A percentile compares a stretch with the other conserved stretches of the same genome.
Evolutionary conservation across 371 early-diverging fungal genomes (phyloP).

Genomic region (Mortierella sp.): DNA sequence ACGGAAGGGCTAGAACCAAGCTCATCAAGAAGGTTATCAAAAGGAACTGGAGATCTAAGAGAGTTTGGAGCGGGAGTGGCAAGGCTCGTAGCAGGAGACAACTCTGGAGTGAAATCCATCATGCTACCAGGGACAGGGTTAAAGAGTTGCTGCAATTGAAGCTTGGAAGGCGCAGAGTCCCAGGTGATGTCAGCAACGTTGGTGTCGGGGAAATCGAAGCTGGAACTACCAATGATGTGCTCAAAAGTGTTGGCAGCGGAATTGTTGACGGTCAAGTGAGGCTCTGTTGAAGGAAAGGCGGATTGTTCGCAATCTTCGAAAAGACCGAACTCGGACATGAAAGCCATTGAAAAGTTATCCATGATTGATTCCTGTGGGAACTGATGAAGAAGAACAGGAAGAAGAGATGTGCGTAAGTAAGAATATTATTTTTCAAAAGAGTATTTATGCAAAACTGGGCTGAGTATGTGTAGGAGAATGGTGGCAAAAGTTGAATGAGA

Average conservation of each 20-base stretch:
- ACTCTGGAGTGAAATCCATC: conserved; percentile 30
- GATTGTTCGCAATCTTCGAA: conserved; percentile 28
- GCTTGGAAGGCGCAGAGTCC: conserved; percentile 22
- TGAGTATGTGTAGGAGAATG: background rate
- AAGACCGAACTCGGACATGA: conserved; percentile 20
- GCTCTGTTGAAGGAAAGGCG: conserved; percentile 3
- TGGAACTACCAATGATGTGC: conserved; percentile 3
- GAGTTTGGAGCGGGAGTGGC: conserved; percentile 31
- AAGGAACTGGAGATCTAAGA: conserved; percentile 18
- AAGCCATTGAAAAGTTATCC: conserved; percentile 18
- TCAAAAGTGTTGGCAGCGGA: background rate
- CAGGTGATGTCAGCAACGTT: conserved; percentile 19
- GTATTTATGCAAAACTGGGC: too few species aligned
- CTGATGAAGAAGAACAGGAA: background rate
- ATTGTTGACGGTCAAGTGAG: background rate
- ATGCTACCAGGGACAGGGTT: background rate
- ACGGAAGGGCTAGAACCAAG: conserved; percentile 35
- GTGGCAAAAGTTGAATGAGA: conserved; percentile 3
- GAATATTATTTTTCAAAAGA: conserved; percentile 1
- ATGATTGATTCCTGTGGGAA: conserved; percentile 11
- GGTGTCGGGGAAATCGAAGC: conserved; percentile 20
- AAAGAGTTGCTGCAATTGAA: conserved; percentile 13
- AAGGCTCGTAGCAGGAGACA: conserved; percentile 43
- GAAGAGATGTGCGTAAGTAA: background rate
- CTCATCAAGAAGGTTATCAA: conserved; percentile 30